phyloP scores from a whole-genome alignment of 176 grass and related monocot genomes.

The Melocanna baccifera region DNA sequence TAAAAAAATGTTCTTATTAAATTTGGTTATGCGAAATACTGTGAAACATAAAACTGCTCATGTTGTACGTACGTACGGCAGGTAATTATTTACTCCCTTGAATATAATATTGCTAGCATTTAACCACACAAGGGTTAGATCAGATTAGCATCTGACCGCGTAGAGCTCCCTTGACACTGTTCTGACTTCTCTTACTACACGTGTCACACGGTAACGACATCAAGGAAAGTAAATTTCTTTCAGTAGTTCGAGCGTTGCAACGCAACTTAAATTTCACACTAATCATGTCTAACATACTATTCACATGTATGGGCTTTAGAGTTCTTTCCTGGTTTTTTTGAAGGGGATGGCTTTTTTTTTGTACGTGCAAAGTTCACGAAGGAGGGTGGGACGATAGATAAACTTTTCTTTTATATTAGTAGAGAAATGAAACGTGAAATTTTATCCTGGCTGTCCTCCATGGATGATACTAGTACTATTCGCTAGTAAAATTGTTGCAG shows the following conservation, averaged over 20 bases:
- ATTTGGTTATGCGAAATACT: not conserved
- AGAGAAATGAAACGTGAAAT: too few relatives aligned
- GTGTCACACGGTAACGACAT: not conserved
- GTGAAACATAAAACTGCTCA: not conserved
- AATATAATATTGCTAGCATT: not conserved
- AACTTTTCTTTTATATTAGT: too few relatives aligned
- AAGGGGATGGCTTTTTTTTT: too few relatives aligned
- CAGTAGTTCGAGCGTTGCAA: too few relatives aligned
- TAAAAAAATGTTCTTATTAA: not conserved
- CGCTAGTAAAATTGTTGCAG: not conserved
- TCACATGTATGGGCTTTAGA: too few relatives aligned
- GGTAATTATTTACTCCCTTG: not conserved
- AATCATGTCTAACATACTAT: too few relatives aligned
- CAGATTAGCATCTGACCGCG: not conserved
- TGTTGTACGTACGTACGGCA: not conserved
- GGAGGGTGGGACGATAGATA: accelerated
- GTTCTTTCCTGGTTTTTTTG: too few relatives aligned
- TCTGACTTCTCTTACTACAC: not conserved
- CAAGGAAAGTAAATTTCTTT: not conserved
- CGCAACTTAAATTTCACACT: too few relatives aligned
- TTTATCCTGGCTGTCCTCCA: not conserved
- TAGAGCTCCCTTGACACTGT: not conserved
- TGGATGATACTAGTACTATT: not conserved
- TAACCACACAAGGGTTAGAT: not conserved
- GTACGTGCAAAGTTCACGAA: too few relatives aligned